A percentile compares a stretch with the other conserved stretches of the same genome.
Evolutionary conservation across 371 early-diverging fungal genomes (phyloP).

Genomic region (Blakeslea trispora): DNA sequence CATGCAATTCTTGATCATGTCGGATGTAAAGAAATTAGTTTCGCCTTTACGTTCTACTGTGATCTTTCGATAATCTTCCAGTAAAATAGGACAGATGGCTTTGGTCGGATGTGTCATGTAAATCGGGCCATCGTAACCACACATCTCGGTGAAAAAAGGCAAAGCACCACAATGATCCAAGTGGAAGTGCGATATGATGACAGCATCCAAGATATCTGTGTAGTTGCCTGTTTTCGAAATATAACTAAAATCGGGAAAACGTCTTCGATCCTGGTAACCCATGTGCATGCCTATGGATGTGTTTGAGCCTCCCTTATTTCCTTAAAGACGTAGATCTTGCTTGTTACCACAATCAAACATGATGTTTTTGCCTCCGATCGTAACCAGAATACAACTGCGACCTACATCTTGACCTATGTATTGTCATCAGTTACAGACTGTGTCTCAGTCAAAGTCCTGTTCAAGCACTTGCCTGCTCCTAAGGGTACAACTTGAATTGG

Average conservation of each 20-base stretch:
- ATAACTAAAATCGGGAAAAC: constrained; percentile 98
- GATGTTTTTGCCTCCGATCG: constrained; percentile 86
- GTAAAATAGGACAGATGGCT: constrained; percentile 89
- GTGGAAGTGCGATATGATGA: constrained; percentile 96
- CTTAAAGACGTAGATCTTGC: no score
- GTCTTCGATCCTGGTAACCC: constrained; percentile 95
- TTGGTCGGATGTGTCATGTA: constrained; percentile 98
- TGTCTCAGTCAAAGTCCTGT: neutral
- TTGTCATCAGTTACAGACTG: neutral
- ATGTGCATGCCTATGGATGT: constrained; percentile 85
- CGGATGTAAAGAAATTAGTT: constrained; percentile 82
- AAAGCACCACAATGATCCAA: constrained; percentile 97
- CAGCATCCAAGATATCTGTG: constrained; percentile 85
- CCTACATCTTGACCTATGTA: constrained; percentile 87
- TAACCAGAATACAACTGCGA: constrained; percentile 88
- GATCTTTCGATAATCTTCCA: constrained; percentile 93
- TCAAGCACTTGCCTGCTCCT: constrained; percentile 25
- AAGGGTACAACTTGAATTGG: constrained; percentile 33
- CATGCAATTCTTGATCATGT: constrained; percentile 88
- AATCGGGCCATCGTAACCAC: constrained; percentile 94
- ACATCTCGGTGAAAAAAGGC: constrained; percentile 94
- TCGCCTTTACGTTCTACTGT: constrained; percentile 85
- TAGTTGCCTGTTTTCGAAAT: constrained; percentile 85
- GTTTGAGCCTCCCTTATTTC: no score
- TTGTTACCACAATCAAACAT: constrained; percentile 98